Conservation (phyloP, 2,329 filamentous ascomycete species). For the Aureobasidium sp. region DNA sequence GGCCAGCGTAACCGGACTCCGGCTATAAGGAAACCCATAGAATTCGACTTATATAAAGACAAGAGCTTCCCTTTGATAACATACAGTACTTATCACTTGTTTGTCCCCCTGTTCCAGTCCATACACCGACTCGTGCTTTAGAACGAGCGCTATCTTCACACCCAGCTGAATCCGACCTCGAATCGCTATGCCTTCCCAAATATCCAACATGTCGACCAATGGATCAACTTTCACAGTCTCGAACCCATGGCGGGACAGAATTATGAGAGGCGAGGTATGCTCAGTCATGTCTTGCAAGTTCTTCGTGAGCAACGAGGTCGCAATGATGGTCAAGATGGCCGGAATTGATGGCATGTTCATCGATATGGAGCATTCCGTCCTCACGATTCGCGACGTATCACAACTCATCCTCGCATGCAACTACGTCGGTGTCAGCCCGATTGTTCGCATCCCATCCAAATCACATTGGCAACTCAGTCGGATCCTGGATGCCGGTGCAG, state of each 20-base stretch:
- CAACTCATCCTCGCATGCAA: constrained; percentile 46
- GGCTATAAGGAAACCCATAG: background rate
- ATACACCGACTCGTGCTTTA: background rate
- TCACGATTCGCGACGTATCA: constrained; percentile 40
- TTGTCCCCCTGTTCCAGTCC: background rate
- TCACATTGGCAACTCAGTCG: constrained; percentile 43
- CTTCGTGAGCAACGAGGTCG: constrained; percentile 39
- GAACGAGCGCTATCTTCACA: background rate
- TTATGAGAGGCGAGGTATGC: constrained; percentile 8
- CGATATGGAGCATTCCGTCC: constrained; percentile 51
- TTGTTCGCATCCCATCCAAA: constrained; percentile 48
- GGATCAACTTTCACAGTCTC: constrained; percentile 3
- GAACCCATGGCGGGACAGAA: constrained; percentile 9
- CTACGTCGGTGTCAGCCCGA: constrained; percentile 44
- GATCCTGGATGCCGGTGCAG: constrained; percentile 46
- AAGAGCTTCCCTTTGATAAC: background rate
- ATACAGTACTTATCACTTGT: background rate
- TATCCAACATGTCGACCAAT: background rate
- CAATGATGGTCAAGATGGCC: constrained; percentile 46
- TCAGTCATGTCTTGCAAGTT: constrained; percentile 31
- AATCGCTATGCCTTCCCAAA: background rate
- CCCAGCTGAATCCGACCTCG: background rate
- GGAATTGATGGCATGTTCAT: constrained; percentile 49
- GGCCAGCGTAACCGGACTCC: background rate
- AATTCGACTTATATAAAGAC: background rate